These are phyloP conservation scores for Escovopsis weberi DNA, from an alignment of 2,329 filamentous ascomycete genomes.

Conservation along the genomic window DNA sequence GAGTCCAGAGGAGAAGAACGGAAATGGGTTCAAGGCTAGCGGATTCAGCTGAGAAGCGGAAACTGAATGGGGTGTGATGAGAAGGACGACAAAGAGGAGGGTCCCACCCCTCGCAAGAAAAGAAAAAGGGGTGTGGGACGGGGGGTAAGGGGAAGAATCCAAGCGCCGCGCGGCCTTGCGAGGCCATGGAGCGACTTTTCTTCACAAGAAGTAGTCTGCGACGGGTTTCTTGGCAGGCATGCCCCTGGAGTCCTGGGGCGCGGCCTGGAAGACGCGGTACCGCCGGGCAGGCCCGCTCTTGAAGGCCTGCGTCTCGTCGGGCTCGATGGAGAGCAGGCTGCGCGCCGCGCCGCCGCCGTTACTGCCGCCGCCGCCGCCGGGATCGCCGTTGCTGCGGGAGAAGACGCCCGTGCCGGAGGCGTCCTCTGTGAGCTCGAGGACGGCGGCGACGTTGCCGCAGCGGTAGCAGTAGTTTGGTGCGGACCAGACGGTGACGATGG, in stretches of 20 bases:
- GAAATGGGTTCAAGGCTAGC: too few species aligned
- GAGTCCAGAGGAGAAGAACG: too few species aligned
- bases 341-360: slow-evolving; percentile 35
- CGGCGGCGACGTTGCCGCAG: slow-evolving; percentile 89
- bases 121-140: neutral
- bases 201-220: slow-evolving; percentile 79
- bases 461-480: slow-evolving; percentile 95
- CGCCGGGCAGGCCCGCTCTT: slow-evolving; percentile 65
- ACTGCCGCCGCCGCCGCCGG: slow-evolving; percentile 39
- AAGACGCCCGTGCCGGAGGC: slow-evolving; percentile 59
- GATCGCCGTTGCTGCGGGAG: slow-evolving; percentile 56
- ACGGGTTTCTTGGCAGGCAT: slow-evolving; percentile 99
- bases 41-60: too few species aligned
- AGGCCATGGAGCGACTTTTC: neutral
- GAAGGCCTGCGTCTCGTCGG: slow-evolving; percentile 19
- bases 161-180: neutral
- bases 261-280: slow-evolving; percentile 92
- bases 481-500: slow-evolving; percentile 97
- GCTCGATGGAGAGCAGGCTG: slow-evolving; percentile 32
- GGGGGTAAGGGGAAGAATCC: neutral
- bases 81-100: too few species aligned
- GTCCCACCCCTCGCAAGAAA: neutral
- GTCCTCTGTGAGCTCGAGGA: slow-evolving; percentile 85
- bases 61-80: too few species aligned
- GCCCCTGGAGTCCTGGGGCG: slow-evolving; percentile 85